Evolutionary conservation across 140 eudicot species (phyloP), one percentile per base, ranked within the genome.

Genomic region (Senecio squalidus): DNA sequence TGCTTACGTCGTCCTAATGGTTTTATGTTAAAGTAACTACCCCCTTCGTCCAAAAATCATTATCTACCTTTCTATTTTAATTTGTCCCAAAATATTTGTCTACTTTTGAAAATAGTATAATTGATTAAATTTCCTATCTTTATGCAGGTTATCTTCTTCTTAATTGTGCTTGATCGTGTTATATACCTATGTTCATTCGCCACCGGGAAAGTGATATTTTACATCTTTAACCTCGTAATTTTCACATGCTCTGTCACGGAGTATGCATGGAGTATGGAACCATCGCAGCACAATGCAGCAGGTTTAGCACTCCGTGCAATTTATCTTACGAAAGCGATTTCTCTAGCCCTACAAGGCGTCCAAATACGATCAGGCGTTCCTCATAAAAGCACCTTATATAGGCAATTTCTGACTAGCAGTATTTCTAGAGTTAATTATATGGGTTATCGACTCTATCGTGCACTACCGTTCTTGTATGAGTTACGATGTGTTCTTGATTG

Each of bases 401-500:
- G 97, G 62, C 99, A 93, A 68, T 88, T 93, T 64, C 80, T 93
- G 69, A 93, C 99, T 43, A 93, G 97, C 74, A 67, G 81, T 49
- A 86, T 88, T 58, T 73, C 95, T 53, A 83, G 84, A 55, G 78
- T 93, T 59, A 88, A 88, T 73, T 88, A 72, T 70, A 57, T 93
- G 33, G 99, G 99, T 28, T 93, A 85, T 71, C 79, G 95, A 38
- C 90, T 93, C 17, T 93, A 93, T 43, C 95, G 97, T 25, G 94
- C 99, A 49, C 83, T 93, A 4, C 99, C 99, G 9, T 93, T 93
- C 71, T 88, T 93, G 22, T 93, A 93, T 74, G 99, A 93, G 67
- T 64, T 93, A 52, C 82, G 99, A 57, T 88, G 95, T 65, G 99
- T 88, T 67, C 99, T 93, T 69, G 99, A 93, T 70, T 93, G 99